Evolutionary conservation across 352 stramenopile species (phyloP).

Genomic region (Phytophthora fragariaefolia): DNA sequence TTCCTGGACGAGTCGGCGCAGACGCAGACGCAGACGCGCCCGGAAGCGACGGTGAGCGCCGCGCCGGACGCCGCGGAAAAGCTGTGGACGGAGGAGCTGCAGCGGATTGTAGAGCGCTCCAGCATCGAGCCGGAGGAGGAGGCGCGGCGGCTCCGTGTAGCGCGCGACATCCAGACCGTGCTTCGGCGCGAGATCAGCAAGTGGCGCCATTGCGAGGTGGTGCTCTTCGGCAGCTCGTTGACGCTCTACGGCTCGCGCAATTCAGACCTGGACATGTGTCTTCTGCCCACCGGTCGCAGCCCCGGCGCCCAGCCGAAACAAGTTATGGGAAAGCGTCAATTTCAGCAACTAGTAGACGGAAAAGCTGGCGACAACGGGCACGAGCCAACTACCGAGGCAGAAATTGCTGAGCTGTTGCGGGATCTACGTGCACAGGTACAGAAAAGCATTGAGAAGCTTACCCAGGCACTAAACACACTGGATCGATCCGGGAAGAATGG

Average conservation of each 20-base stretch:
- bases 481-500: slow-evolving; percentile 37
- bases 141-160: slow-evolving; percentile 41
- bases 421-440: slow-evolving; percentile 51
- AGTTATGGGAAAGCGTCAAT: slow-evolving; percentile 47
- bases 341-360: slow-evolving; percentile 50
- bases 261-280: slow-evolving; percentile 83
- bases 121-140: slow-evolving; percentile 59
- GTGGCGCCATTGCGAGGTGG: slow-evolving; percentile 56
- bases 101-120: slow-evolving; percentile 49
- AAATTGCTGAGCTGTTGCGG: slow-evolving; percentile 37
- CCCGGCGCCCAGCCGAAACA: slow-evolving; percentile 13
- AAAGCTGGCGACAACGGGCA: slow-evolving; percentile 25
- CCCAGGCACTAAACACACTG: slow-evolving; percentile 42
- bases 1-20: slow-evolving; percentile 53
- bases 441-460: slow-evolving; percentile 63
- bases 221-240: slow-evolving; percentile 81
- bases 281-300: slow-evolving; percentile 42
- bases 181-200: slow-evolving; percentile 52
- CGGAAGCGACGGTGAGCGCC: neutral
- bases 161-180: slow-evolving; percentile 50
- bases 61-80: slow-evolving; percentile 16
- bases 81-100: slow-evolving; percentile 41
- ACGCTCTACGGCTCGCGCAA: slow-evolving; percentile 74
- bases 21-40: slow-evolving; percentile 6
- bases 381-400: slow-evolving; percentile 11